These are phyloP conservation scores for Penicillium sp. DNA, from an alignment of 2,329 filamentous ascomycete species.

Conservation along the genomic window DNA sequence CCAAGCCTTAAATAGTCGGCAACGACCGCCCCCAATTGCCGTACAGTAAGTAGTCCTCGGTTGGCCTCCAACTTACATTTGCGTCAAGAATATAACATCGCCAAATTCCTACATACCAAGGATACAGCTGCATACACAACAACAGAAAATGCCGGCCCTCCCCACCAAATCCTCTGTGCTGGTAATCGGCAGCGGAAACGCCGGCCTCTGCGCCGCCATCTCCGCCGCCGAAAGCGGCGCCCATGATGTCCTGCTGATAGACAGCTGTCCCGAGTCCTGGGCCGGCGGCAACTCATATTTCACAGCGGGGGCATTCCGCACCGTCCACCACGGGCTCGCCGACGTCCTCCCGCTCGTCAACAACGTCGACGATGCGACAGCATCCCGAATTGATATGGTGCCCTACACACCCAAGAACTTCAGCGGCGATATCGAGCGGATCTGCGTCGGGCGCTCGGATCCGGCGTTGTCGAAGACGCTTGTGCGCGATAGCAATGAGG, in stretches of 20 bases:
- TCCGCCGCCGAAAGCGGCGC: constrained; percentile 49
- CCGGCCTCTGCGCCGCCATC: constrained; percentile 65
- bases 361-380: constrained; percentile 57
- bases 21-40: background rate
- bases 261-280: constrained; percentile 64
- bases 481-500: constrained; percentile 56
- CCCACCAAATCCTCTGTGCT: constrained; percentile 40
- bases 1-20: background rate
- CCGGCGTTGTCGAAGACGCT: constrained; percentile 54
- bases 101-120: too few species aligned
- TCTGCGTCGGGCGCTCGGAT: constrained; percentile 62
- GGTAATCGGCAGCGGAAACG: constrained; percentile 67
- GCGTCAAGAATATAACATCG: too few species aligned
- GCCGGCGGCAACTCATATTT: constrained; percentile 69
- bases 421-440: constrained; percentile 58
- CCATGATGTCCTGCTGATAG: constrained; percentile 58
- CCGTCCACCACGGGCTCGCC: constrained; percentile 57
- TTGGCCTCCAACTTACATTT: background rate
- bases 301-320: constrained; percentile 68
- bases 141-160: background rate
- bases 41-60: background rate
- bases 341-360: constrained; percentile 67
- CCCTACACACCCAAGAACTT: constrained; percentile 64
- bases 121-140: too few species aligned
- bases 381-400: constrained; percentile 60